Evolutionary conservation across 2,329 filamentous ascomycete species (phyloP).

Genomic region (Xylariaceae sp.): DNA sequence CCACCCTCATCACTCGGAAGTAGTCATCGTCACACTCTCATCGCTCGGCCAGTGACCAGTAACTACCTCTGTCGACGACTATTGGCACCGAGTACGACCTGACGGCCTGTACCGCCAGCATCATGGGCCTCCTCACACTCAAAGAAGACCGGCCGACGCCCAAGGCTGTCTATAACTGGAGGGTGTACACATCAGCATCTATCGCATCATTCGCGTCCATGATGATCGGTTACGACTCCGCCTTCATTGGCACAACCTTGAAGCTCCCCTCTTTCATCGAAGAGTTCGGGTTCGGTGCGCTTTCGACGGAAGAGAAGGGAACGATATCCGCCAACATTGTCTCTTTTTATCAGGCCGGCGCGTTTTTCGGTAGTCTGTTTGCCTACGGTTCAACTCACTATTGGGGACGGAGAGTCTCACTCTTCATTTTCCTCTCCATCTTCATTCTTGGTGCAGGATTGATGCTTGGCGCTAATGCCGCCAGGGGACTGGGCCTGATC

Average conservation of each 20-base stretch:
- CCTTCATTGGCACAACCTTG: conserved; percentile 76
- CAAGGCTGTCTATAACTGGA: conserved; percentile 57
- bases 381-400: conserved; percentile 65
- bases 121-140: conserved; percentile 46
- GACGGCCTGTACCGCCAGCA: conserved; percentile 7
- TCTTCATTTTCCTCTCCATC: conserved; percentile 57
- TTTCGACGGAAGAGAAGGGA: conserved; percentile 46
- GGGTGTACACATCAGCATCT: conserved; percentile 51
- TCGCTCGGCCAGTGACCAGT: not conserved
- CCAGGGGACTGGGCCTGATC: conserved; percentile 61
- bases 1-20: not conserved
- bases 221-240: conserved; percentile 62
- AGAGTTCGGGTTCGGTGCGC: conserved; percentile 62
- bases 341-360: conserved; percentile 76
- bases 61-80: conserved; percentile 1
- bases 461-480: conserved; percentile 63
- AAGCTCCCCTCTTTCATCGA: conserved; percentile 63
- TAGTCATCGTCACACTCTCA: not conserved
- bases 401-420: conserved; percentile 61
- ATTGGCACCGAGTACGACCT: not conserved
- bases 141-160: conserved; percentile 56
- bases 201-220: conserved; percentile 54
- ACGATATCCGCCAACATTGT: conserved; percentile 72
- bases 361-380: conserved; percentile 74
- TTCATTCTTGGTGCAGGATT: conserved; percentile 69